phyloP scores from a whole-genome alignment of 2,329 filamentous ascomycete genomes.

The Polytolypa hystricis region DNA sequence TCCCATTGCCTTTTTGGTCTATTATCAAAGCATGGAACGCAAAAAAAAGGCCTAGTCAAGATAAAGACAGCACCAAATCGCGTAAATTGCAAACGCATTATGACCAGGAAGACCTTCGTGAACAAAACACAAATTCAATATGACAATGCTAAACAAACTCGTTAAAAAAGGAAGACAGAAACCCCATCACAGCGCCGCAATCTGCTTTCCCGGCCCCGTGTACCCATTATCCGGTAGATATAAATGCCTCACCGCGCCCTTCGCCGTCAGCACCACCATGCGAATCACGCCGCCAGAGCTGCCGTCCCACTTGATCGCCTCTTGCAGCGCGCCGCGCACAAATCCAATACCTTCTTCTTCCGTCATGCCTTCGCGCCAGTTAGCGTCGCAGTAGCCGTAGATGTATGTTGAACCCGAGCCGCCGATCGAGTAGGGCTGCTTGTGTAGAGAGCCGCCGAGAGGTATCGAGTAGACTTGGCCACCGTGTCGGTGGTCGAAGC shows the following conservation, averaged over 20 bases:
- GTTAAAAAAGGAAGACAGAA: too few relatives aligned
- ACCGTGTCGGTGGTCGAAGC: slow-evolving; percentile 88
- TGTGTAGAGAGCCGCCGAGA: slow-evolving; percentile 90
- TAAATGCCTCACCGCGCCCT: slow-evolving; percentile 83
- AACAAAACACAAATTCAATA: too few relatives aligned
- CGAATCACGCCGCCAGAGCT: slow-evolving; percentile 97
- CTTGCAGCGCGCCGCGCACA: slow-evolving; percentile 78
- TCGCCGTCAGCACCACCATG: slow-evolving; percentile 87
- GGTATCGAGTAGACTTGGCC: slow-evolving; percentile 98
- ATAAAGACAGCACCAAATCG: too few relatives aligned
- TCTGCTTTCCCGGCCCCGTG: slow-evolving; percentile 54
- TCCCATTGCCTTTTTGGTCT: too few relatives aligned
- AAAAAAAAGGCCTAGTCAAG: too few relatives aligned
- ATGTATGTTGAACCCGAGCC: slow-evolving; percentile 98
- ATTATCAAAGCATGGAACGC: too few relatives aligned
- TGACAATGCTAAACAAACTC: too few relatives aligned
- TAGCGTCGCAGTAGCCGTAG: slow-evolving; percentile 93
- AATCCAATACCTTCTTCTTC: slow-evolving; percentile 84
- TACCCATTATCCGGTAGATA: slow-evolving; percentile 93
- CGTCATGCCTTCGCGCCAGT: slow-evolving; percentile 93
- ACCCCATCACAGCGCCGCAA: slow-evolving; percentile 6
- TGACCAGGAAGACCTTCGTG: too few relatives aligned
- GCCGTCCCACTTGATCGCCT: slow-evolving; percentile 99
- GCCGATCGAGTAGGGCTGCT: slow-evolving; percentile 89
- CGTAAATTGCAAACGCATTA: too few relatives aligned